A percentile compares a stretch with the other conserved stretches of the same genome.
Evolutionary conservation across 2,329 filamentous ascomycete genomes (phyloP).

Genomic region (Ophioceras dolichostomum): DNA sequence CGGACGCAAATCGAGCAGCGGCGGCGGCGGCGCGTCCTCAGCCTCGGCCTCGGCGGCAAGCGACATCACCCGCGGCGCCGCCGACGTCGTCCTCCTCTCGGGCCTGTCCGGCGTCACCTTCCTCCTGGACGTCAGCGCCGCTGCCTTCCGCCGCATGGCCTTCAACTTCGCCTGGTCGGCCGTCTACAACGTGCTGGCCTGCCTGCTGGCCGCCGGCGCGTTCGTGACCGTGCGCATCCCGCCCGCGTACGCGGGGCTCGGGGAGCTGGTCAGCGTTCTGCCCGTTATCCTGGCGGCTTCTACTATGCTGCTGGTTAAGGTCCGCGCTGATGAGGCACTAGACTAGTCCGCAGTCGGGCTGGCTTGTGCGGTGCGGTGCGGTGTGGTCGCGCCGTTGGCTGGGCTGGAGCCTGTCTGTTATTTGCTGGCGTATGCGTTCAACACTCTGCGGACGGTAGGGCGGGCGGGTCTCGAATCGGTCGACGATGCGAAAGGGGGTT

Average conservation of each 20-base stretch:
- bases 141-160: conserved; percentile 26
- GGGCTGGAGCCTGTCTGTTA: no score
- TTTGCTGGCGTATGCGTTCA: no score
- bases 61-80: conserved; percentile 39
- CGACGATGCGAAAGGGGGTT: no score
- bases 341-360: no score
- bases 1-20: no score
- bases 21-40: neutral
- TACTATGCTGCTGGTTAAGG: neutral
- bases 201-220: conserved; percentile 46
- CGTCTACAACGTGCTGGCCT: conserved; percentile 49
- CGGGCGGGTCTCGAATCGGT: no score
- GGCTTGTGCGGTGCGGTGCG: no score
- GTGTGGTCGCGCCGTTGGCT: no score
- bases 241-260: conserved; percentile 42
- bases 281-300: conserved; percentile 37
- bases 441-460: no score
- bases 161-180: conserved; percentile 54
- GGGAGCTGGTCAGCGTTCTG: conserved; percentile 52
- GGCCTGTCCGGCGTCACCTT: conserved; percentile 36
- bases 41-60: neutral
- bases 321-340: neutral
- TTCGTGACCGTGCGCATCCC: conserved; percentile 39
- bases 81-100: conserved; percentile 44
- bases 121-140: conserved; percentile 32